These are phyloP conservation scores for Cyclotella baltica DNA, from an alignment of 108 stramenopile genomes.

Conservation along the genomic window DNA sequence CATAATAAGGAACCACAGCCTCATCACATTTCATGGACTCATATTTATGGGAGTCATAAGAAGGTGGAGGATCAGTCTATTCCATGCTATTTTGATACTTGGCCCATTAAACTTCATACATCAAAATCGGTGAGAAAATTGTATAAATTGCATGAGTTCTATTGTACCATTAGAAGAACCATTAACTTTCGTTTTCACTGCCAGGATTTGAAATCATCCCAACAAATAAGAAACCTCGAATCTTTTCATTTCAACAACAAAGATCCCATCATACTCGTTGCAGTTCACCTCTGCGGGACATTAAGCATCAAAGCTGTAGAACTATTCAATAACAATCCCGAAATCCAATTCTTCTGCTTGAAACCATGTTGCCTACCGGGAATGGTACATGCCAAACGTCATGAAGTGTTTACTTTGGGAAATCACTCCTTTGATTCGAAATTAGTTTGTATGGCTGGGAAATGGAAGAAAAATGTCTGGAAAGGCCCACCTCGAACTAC, in stretches of 20 bases:
- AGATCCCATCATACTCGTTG: constrained; percentile 60
- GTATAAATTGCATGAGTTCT: background rate
- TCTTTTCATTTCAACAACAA: constrained; percentile 27
- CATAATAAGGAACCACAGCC: constrained; percentile 37
- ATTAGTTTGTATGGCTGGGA: constrained; percentile 59
- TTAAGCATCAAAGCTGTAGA: constrained; percentile 65
- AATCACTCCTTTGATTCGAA: constrained; percentile 62
- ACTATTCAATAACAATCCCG: constrained; percentile 63
- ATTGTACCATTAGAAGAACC: background rate
- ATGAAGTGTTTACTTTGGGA: constrained; percentile 63
- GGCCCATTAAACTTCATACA: constrained; percentile 67
- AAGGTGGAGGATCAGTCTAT: constrained; percentile 34
- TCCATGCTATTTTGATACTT: constrained; percentile 60
- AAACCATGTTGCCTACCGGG: constrained; percentile 77
- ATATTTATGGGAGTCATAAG: constrained; percentile 54
- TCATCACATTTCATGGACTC: constrained; percentile 70
- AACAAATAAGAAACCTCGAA: constrained; percentile 39
- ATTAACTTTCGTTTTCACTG: background rate
- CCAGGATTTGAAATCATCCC: constrained; percentile 54
- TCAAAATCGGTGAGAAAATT: constrained; percentile 49
- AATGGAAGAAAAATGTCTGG: constrained; percentile 64
- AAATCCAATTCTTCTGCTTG: constrained; percentile 51
- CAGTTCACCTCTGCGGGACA: constrained; percentile 74
- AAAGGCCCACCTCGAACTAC: constrained; percentile 56
- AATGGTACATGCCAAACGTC: constrained; percentile 64